Evolutionary conservation across 441 rosid genomes (phyloP).

Genomic region (Syzygium syzygioides): DNA sequence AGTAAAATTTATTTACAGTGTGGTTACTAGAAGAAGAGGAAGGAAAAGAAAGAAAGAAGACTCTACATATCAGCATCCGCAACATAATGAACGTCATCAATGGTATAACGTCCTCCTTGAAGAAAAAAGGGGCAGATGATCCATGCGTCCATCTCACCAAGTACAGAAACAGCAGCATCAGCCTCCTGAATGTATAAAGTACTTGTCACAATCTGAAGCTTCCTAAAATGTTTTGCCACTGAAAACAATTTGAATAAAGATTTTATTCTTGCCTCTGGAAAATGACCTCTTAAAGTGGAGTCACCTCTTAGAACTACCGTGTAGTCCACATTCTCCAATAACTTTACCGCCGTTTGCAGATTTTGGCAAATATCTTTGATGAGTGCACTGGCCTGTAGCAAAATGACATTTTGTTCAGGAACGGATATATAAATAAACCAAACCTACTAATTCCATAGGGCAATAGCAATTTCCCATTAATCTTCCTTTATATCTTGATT

Average conservation of each 20-base stretch:
- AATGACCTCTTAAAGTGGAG: conserved; percentile 97
- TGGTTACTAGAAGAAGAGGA: background rate
- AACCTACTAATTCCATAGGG: background rate
- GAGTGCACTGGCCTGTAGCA: conserved; percentile 66
- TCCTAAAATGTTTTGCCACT: background rate
- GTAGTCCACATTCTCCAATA: conserved; percentile 50
- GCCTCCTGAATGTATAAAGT: conserved; percentile 55
- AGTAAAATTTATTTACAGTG: background rate
- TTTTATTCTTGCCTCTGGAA: conserved; percentile 71
- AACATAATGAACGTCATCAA: conserved; percentile 85
- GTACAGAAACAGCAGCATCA: conserved; percentile 82
- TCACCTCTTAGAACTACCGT: conserved; percentile 95
- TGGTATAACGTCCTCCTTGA: conserved; percentile 97
- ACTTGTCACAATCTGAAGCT: background rate
- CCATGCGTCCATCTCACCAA: conserved; percentile 96
- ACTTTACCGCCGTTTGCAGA: conserved; percentile 59
- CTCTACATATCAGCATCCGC: conserved; percentile 78
- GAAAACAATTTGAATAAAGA: background rate
- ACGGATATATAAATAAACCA: conserved; percentile 1
- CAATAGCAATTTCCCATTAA: background rate
- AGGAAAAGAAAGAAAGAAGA: background rate
- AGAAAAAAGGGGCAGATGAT: conserved; percentile 96
- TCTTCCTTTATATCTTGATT: background rate
- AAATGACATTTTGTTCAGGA: conserved; percentile 13
- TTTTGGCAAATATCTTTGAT: conserved; percentile 74